Conservation (phyloP, 345 rosid genomes). For the Ricinus communis region DNA sequence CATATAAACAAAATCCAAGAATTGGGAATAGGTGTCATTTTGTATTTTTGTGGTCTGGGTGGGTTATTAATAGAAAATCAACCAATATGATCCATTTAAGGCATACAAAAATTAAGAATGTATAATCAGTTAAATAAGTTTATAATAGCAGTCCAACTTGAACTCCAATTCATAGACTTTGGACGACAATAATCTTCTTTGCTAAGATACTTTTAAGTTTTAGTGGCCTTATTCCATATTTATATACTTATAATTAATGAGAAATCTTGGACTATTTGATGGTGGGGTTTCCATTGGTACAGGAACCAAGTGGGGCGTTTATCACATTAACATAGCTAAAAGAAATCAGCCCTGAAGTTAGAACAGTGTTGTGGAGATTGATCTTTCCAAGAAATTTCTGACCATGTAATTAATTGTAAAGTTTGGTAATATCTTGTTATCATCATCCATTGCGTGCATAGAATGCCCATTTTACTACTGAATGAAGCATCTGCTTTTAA, state of each 20-base stretch:
- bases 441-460: neutral
- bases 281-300: neutral
- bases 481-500: constrained; percentile 10
- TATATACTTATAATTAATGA: neutral
- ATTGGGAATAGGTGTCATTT: constrained; percentile 8
- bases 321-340: neutral
- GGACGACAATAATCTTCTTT: constrained; percentile 16
- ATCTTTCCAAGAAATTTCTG: constrained; percentile 11
- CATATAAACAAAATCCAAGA: constrained; percentile 13
- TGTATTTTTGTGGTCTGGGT: constrained; percentile 5
- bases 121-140: constrained; percentile 2
- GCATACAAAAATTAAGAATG: neutral
- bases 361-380: neutral
- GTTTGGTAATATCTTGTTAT: constrained; percentile 2
- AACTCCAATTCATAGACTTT: neutral
- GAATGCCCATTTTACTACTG: neutral
- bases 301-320: neutral
- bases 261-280: neutral
- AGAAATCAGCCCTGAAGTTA: neutral
- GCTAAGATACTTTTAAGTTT: neutral
- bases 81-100: neutral
- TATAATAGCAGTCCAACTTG: constrained; percentile 2
- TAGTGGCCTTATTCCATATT: neutral
- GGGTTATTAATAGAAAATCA: neutral
- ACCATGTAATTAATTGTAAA: neutral